Base-by-base conservation (phyloP, 2,329 filamentous ascomycete genomes). In the Penicillium hordei region DNA sequence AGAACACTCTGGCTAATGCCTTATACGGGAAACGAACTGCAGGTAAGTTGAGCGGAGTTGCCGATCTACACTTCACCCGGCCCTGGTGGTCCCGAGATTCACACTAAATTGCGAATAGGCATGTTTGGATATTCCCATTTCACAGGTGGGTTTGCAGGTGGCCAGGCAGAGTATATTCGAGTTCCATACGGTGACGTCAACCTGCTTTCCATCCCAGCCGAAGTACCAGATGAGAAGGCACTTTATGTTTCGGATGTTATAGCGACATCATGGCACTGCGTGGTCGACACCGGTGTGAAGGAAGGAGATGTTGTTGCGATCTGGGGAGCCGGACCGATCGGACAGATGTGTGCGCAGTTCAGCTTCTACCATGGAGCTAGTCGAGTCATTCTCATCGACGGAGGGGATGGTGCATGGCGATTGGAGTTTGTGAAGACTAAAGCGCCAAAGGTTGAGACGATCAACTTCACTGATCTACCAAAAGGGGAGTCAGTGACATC, bases 261-360 rank as follows among this genome's bases (percentile, higher is more conserved):
- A 2, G 80, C 81, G 19, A 96, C 92, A 0, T 87, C 87, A 10
- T 96, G 90, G 82, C 88, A 96, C 69, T 86, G 84, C 51, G 90
- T 95, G 38, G 87, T 92, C 42, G 91, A 95, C 68, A 95, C 91
- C 0, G 88, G 85, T 1, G 88, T 96, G n/a, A 87, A 90, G 61
- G 80, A 88, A 34, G 86, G 83, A 13, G 91, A 95, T 65, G 79
- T 86, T 2, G 91, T 96, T 1, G 91, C 90, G 34, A 86, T 95
- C 59, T 96, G 90, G 85, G 91, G 91, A n/a, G 90, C 88, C 0
- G 91, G 91, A 0, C 92, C 91, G 0, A 90, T 96, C 51, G 91
- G 92, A 0, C 90, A 90, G 52, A 95, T 93, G 76, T 85, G 82
- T 2, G 89, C 87, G 1, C 80, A 86, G 40, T 87, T 86, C 71